These are phyloP conservation scores for Aphanomyces astaci DNA, from an alignment of 352 stramenopile genomes.

Conservation along the genomic window DNA sequence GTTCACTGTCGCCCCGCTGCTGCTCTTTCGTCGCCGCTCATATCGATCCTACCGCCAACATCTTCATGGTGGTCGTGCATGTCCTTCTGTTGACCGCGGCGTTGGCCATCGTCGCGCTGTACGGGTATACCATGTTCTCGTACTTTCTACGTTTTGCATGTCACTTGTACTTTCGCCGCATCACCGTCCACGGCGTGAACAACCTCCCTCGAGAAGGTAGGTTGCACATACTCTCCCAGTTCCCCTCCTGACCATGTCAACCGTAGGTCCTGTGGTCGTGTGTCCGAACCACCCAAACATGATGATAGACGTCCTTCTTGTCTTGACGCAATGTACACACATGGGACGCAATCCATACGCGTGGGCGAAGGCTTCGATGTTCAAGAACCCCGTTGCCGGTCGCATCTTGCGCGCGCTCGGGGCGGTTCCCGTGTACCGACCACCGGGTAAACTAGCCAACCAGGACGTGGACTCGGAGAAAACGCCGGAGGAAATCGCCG, in stretches of 20 bases:
- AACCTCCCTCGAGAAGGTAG: conserved; percentile 63
- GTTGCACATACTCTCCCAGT: background rate
- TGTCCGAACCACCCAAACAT: conserved; percentile 80
- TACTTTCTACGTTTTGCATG: conserved; percentile 56
- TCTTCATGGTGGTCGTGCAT: background rate
- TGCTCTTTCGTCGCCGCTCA: background rate
- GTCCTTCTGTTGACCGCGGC: conserved; percentile 13
- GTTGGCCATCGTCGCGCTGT: conserved; percentile 39
- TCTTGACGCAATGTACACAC: conserved; percentile 56
- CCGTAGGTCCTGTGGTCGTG: conserved; percentile 54
- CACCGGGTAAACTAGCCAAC: conserved; percentile 36
- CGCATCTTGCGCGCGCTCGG: conserved; percentile 45
- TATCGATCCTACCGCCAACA: background rate
- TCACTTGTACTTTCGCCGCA: conserved; percentile 76
- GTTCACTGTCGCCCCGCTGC: background rate
- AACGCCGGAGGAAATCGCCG: conserved; percentile 48
- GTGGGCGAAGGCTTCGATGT: conserved; percentile 71
- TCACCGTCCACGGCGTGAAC: conserved; percentile 67
- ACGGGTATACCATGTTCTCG: conserved; percentile 52
- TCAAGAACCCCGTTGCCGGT: conserved; percentile 40
- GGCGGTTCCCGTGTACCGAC: conserved; percentile 59
- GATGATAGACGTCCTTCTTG: conserved; percentile 67
- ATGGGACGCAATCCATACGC: conserved; percentile 53
- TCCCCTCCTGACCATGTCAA: background rate
- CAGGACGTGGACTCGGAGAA: conserved; percentile 61